Conservation (phyloP, 257 asterid genomes). For the Euphrasia confusa region DNA sequence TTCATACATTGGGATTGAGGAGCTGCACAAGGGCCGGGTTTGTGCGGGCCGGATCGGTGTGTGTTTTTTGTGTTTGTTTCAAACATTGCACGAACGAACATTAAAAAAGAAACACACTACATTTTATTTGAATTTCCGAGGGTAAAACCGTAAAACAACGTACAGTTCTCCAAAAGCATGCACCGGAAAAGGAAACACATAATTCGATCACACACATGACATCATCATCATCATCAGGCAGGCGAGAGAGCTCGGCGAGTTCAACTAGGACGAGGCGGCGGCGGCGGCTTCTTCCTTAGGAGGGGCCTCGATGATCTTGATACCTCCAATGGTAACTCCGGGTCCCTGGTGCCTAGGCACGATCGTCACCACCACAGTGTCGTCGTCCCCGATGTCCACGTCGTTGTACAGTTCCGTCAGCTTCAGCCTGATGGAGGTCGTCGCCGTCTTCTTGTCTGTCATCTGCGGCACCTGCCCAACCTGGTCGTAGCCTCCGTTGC, state of each 20-base stretch:
- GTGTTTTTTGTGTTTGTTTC: too few relatives aligned
- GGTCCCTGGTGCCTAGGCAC: constrained; percentile 43
- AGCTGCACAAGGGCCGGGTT: too few relatives aligned
- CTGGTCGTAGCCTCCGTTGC: constrained; percentile 37
- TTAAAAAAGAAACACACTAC: too few relatives aligned
- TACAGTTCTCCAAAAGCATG: too few relatives aligned
- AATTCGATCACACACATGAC: too few relatives aligned
- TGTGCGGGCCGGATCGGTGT: too few relatives aligned
- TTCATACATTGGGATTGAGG: too few relatives aligned
- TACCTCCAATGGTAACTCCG: constrained; percentile 44
- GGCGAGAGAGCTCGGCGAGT: not conserved
- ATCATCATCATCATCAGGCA: too few relatives aligned
- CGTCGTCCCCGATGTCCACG: constrained; percentile 51
- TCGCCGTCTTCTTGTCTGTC: constrained; percentile 16
- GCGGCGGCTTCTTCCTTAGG: not conserved
- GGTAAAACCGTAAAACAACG: too few relatives aligned
- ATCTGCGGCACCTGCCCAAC: constrained; percentile 44
- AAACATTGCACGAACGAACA: too few relatives aligned
- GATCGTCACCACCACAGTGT: constrained; percentile 39
- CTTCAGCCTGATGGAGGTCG: constrained; percentile 39
- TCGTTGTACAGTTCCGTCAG: constrained; percentile 55
- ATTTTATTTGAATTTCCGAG: too few relatives aligned
- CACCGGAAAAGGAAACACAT: too few relatives aligned
- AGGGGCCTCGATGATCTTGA: constrained; percentile 37
- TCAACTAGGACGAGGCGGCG: not conserved